Conservation (phyloP, 257 asterid genomes). For the Knoxia roxburghii region DNA sequence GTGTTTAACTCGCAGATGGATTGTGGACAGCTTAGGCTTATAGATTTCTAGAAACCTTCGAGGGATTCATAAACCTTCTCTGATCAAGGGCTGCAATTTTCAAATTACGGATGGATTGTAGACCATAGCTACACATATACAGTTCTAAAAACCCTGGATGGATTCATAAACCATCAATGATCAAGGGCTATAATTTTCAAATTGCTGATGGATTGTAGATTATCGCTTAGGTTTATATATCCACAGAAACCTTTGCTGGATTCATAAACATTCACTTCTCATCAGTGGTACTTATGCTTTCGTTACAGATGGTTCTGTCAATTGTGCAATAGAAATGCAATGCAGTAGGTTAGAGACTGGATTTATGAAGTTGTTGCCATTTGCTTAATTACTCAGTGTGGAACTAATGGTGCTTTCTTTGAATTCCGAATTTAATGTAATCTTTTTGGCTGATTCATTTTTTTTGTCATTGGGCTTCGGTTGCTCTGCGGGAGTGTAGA, state of each 20-base stretch:
- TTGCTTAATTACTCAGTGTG: too few species aligned
- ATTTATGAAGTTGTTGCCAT: neutral
- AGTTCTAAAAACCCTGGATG: too few species aligned
- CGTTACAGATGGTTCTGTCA: neutral
- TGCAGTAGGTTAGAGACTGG: neutral
- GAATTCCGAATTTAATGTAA: neutral
- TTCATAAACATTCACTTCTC: neutral
- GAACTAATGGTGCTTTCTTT: neutral
- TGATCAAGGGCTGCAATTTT: too few species aligned
- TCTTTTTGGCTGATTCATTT: neutral
- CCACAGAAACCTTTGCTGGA: neutral
- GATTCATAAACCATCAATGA: too few species aligned
- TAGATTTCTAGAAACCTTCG: too few species aligned
- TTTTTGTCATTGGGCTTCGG: conserved; percentile 12
- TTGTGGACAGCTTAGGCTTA: neutral
- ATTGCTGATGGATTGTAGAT: too few species aligned
- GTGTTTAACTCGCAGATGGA: neutral
- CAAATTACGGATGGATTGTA: too few species aligned
- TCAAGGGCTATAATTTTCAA: too few species aligned
- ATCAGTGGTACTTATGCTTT: neutral
- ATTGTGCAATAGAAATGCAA: neutral
- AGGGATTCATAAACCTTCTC: too few species aligned
- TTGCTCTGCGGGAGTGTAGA: conserved; percentile 47
- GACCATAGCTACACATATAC: too few species aligned
- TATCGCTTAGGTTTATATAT: too few species aligned